phyloP scores from a whole-genome alignment of 306 rosid species.

The Cercis canadensis region DNA sequence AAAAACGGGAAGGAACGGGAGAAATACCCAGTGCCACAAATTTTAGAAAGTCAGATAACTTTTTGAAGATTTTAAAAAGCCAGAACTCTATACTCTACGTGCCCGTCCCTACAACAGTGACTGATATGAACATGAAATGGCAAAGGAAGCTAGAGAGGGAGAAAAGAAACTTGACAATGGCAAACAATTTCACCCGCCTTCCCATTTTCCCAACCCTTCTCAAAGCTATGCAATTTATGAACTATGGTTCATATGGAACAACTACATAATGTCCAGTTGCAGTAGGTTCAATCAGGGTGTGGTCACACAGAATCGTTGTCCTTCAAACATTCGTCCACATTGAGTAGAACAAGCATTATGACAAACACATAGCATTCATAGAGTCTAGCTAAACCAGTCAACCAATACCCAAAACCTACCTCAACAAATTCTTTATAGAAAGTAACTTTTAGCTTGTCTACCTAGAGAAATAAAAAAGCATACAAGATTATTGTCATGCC shows the following conservation, averaged over 20 bases:
- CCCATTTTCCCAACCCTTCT: no score
- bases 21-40: constrained; percentile 37
- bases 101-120: constrained; percentile 46
- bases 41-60: constrained; percentile 53
- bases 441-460: constrained; percentile 38
- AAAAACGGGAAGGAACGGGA: constrained; percentile 33
- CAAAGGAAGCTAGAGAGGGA: background rate
- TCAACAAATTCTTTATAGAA: constrained; percentile 40
- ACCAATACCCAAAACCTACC: constrained; percentile 31
- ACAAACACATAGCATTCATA: constrained; percentile 38
- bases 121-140: constrained; percentile 32
- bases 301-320: constrained; percentile 8
- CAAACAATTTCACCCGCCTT: constrained; percentile 17
- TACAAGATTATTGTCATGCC: background rate
- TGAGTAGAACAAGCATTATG: constrained; percentile 19
- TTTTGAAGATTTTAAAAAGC: constrained; percentile 46
- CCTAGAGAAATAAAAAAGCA: constrained; percentile 17
- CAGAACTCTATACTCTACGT: constrained; percentile 22
- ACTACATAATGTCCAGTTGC: background rate
- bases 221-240: no score
- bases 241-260: no score
- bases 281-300: background rate
- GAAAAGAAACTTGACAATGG: constrained; percentile 26
- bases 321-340: constrained; percentile 22
- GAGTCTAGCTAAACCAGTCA: constrained; percentile 19